These are phyloP conservation scores for Aspergillus piperis DNA, from an alignment of 2,329 filamentous ascomycete species.

Conservation along the genomic window DNA sequence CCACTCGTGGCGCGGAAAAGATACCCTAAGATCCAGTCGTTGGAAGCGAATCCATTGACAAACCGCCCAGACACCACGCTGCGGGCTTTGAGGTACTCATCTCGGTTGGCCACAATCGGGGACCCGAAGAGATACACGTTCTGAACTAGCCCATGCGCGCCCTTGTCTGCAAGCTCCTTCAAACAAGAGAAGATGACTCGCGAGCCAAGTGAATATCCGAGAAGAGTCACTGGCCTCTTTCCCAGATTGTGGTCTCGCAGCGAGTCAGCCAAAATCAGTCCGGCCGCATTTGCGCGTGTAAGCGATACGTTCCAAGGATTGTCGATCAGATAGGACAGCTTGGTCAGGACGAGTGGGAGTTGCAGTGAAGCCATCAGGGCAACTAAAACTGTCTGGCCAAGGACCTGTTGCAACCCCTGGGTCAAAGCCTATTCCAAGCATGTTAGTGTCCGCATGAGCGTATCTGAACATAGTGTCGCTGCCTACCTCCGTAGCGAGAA, in stretches of 20 bases:
- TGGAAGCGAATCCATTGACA: conserved; percentile 89
- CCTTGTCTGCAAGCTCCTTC: conserved; percentile 79
- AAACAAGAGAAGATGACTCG: conserved; percentile 91
- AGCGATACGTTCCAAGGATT: conserved; percentile 98
- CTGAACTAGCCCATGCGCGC: conserved; percentile 83
- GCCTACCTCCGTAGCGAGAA: conserved; percentile 88
- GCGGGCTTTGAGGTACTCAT: conserved; percentile 79
- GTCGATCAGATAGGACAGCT: conserved; percentile 93
- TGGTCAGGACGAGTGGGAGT: conserved; percentile 87
- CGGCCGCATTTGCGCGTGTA: conserved; percentile 82
- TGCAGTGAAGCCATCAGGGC: conserved; percentile 90
- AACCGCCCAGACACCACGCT: conserved; percentile 91
- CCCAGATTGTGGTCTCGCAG: conserved; percentile 89
- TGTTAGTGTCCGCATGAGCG: conserved; percentile 26
- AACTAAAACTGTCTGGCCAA: conserved; percentile 85
- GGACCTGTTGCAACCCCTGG: conserved; percentile 90
- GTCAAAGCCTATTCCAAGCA: conserved; percentile 70
- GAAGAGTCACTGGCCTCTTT: conserved; percentile 84
- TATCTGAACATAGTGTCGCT: not conserved
- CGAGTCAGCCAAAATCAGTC: conserved; percentile 90
- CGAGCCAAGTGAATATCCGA: conserved; percentile 91
- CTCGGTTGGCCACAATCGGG: conserved; percentile 85
- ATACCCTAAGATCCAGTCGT: conserved; percentile 96
- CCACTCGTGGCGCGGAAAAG: conserved; percentile 92
- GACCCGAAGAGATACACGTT: conserved; percentile 96